A percentile compares a stretch with the other conserved stretches of the same genome.
Evolutionary conservation across 148 eudicot species (phyloP).

Genomic region (Camellia japonica): DNA sequence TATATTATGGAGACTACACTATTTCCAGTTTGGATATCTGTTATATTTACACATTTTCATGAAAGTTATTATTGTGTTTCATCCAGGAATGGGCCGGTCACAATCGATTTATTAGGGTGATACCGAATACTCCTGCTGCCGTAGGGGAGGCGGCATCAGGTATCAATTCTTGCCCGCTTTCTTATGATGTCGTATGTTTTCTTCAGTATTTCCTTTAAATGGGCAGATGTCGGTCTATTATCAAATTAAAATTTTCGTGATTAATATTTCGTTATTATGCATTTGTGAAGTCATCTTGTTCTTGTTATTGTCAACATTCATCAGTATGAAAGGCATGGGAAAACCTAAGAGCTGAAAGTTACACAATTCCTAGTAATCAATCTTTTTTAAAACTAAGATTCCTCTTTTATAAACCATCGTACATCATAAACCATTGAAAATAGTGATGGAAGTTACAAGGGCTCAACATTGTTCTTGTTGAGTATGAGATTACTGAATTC

Average conservation of each 20-base stretch:
- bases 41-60: not conserved
- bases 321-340: not conserved
- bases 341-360: not conserved
- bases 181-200: not conserved
- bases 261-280: not conserved
- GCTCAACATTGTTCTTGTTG: not conserved
- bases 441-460: not conserved
- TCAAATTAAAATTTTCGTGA: not conserved
- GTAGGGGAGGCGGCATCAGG: constrained; percentile 93
- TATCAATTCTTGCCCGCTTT: constrained; percentile 22
- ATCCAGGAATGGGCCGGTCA: constrained; percentile 90
- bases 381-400: not conserved
- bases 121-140: constrained; percentile 98
- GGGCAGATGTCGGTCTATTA: too few species aligned
- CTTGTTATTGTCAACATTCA: constrained; percentile 1
- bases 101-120: constrained; percentile 81
- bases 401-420: constrained; percentile 2
- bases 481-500: not conserved
- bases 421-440: not conserved
- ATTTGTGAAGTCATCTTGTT: not conserved
- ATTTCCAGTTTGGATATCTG: not conserved
- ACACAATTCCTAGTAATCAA: not conserved
- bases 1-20: not conserved
- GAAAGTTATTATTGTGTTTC: not conserved
- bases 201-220: not conserved